These are phyloP conservation scores for Paramecium sexaurelia DNA, from an alignment of 73 alveolate genomes.

Conservation along the genomic window DNA sequence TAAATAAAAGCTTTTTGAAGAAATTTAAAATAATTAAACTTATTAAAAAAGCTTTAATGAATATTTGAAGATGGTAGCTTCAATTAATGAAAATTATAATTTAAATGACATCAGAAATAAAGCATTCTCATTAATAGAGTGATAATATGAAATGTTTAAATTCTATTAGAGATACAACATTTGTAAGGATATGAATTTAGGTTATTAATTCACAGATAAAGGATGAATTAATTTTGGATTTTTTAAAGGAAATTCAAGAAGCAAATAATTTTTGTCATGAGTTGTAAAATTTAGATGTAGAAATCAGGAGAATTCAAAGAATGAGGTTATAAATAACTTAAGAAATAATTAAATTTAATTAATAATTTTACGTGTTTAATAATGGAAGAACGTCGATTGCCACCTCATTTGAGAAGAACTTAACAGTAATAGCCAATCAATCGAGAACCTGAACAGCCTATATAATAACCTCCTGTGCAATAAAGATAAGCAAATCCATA, in stretches of 20 bases:
- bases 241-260: too few species aligned
- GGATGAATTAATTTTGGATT: neutral
- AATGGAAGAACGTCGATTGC: slow-evolving; percentile 38
- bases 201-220: neutral
- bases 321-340: slow-evolving; percentile 5
- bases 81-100: too few species aligned
- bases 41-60: too few species aligned
- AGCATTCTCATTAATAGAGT: too few species aligned
- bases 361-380: slow-evolving; percentile 9
- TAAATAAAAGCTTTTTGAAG: too few species aligned
- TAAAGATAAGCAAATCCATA: slow-evolving; percentile 18
- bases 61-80: too few species aligned
- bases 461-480: neutral
- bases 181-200: neutral
- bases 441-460: slow-evolving; percentile 44
- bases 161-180: neutral
- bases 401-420: slow-evolving; percentile 24
- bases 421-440: neutral
- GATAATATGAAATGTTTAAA: slow-evolving; percentile 13
- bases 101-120: too few species aligned
- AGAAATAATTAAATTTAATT: neutral
- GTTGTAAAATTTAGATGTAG: neutral
- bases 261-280: too few species aligned
- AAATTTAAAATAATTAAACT: too few species aligned
- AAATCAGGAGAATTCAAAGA: slow-evolving; percentile 16